phyloP scores from a whole-genome alignment of 1,284 basidiomycete species.

The Athelia psychrophila region DNA sequence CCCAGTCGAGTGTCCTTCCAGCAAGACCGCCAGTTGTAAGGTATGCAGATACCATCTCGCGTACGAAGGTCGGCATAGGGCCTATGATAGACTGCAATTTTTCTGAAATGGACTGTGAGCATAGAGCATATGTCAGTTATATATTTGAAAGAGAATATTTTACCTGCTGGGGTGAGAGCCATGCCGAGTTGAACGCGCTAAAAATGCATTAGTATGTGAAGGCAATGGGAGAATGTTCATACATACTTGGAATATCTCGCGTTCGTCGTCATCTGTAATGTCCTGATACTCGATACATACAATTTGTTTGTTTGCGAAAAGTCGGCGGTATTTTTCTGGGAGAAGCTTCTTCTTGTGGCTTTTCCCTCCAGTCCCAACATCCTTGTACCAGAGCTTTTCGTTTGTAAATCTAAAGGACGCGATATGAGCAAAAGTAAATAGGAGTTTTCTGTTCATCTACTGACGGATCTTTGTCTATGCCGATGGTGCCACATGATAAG shows the following conservation, averaged over 20 bases:
- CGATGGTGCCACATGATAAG: not conserved
- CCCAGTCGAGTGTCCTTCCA: constrained; percentile 49
- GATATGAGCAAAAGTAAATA: not conserved
- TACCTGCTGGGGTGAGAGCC: constrained; percentile 69
- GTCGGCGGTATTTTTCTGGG: constrained; percentile 44
- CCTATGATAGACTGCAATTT: constrained; percentile 63
- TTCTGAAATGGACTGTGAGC: no score
- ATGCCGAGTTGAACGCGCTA: constrained; percentile 76
- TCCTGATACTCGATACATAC: constrained; percentile 73
- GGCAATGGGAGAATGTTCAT: not conserved
- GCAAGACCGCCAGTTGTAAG: constrained; percentile 39
- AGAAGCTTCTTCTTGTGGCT: constrained; percentile 32
- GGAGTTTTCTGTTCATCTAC: constrained; percentile 15
- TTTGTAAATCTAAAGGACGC: constrained; percentile 31
- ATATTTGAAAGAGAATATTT: no score
- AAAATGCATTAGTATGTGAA: no score
- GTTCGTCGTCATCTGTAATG: constrained; percentile 53
- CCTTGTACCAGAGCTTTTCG: constrained; percentile 57
- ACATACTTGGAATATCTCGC: constrained; percentile 75
- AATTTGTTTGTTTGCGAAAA: constrained; percentile 66
- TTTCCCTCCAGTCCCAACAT: constrained; percentile 15
- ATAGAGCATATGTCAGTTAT: no score
- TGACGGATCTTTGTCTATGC: constrained; percentile 52
- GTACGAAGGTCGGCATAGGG: constrained; percentile 50
- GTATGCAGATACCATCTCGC: constrained; percentile 44